Conservation (phyloP, 257 asterid species). For the Przewalskia tangutica region DNA sequence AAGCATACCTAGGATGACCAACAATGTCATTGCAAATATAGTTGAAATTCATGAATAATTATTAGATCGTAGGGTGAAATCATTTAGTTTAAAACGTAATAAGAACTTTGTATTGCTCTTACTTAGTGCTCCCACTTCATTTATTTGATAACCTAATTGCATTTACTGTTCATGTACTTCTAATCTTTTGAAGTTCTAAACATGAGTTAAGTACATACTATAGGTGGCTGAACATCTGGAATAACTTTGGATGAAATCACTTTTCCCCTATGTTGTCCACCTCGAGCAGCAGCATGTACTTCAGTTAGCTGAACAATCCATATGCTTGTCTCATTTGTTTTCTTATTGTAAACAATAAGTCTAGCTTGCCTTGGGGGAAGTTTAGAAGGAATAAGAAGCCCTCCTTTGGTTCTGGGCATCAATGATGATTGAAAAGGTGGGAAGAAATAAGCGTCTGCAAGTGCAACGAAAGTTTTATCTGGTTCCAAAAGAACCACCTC, state of each 20-base stretch:
- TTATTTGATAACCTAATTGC: not conserved
- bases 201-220: constrained; percentile 37
- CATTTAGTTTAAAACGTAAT: not conserved
- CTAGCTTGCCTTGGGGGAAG: constrained; percentile 96
- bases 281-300: constrained; percentile 90
- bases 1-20: not conserved
- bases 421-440: constrained; percentile 95
- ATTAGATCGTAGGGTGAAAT: not conserved
- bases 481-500: constrained; percentile 95
- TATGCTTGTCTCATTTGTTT: constrained; percentile 82
- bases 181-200: not conserved
- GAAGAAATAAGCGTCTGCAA: constrained; percentile 95
- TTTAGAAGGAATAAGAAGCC: constrained; percentile 68
- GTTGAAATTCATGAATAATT: not conserved
- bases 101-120: not conserved
- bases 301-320: constrained; percentile 92
- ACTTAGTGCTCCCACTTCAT: not conserved
- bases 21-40: not conserved
- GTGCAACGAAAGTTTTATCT: constrained; percentile 76
- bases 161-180: not conserved
- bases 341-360: constrained; percentile 74
- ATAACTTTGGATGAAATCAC: constrained; percentile 65
- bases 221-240: constrained; percentile 94
- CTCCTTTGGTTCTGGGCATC: constrained; percentile 76
- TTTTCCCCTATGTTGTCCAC: constrained; percentile 97